Evolutionary conservation across 208 protist species (phyloP), one percentile per base, ranked within the genome.

Genomic region (Leishmania major): DNA sequence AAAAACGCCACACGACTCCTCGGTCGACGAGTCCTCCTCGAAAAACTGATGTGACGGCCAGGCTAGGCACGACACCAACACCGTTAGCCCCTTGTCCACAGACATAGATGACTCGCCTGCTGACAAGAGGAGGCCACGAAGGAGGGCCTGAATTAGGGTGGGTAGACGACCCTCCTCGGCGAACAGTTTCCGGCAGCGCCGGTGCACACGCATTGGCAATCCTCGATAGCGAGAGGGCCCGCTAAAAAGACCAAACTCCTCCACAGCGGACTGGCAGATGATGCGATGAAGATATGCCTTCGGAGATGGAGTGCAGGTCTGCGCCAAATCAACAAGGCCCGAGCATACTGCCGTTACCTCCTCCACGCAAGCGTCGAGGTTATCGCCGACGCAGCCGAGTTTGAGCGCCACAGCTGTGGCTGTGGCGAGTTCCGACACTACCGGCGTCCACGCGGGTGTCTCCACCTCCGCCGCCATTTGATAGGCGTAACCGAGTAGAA

Each of bases 221-320:
- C 90, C 90, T 6, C 92, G 90, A 69, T 90, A 89, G 5, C 89
- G 85, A 47, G 94, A 91, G 6, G 81, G 59, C 22, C 62, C 69
- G 80, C 87, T 87, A 77, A 89, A 97, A 7, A 97, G 80, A 19
- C 94, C 94, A 78, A 96, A 95, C 83, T 97, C 94, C 75, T 93
- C 91, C 37, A 97, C 86, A 1, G 77, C 60, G 7, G 90, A 78
- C 75, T 88, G 87, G 25, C 72, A 80, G 5, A 88, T 73, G 31
- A 89, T 59, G 57, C 84, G 82, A 66, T 82, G 80, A 60, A 85
- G 49, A 37, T 66, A 71, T 11, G 75, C 76, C 28, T 82, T 77
- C 77, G 80, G 35, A 28, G 74, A 51, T 3, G 75, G 77, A 2
- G 37, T 67, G 75, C 73, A 71, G 15, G 73, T 47, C 67, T 60